Base-by-base conservation (phyloP, 1,284 basidiomycete species). In the Heterobasidion irregulare region DNA sequence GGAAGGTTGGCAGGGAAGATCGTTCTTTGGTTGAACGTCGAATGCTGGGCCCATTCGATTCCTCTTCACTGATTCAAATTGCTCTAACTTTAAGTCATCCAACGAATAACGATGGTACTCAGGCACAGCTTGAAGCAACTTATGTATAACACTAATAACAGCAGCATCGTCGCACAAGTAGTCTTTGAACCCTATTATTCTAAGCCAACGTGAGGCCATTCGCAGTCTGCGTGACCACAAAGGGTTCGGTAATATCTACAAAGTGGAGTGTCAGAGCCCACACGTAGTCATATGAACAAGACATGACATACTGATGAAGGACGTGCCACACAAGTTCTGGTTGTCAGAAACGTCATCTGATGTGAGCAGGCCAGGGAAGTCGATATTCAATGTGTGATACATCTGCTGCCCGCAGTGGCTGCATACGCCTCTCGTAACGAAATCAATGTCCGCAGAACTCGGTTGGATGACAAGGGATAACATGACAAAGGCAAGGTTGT, bases 351-450 rank as follows among this genome's bases (percentile, higher is more conserved):
- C 63, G 8, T 64, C 58, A 59, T 68, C 61, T 43, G 65, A 56
- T 50, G 55, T 58, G 52, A 67, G 58, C 13, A 75, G 36, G 47
- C 58, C 62, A 12, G 79, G 77, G 55, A 74, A 64, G 36, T 72
- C 66, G 18, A 62, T 51, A 53, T 68, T 69, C 53, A 80, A 57
- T 57, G 79, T 65, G 63, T 76, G 78, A 69, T 75, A 82, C 5
- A 72, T 68, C 47, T 69, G 73, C 69, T 84, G 80, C 58, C 70
- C 64, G 66, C 83, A 84, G 66, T 79, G 68, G 36, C 79, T 73
- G 72, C 82, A 84, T 34, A 72, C 72, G 34, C 78, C 67, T 60
- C 77, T 80, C 41, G 64, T 56, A 5, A 77, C 73, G 10, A 79
- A 34, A 43, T 54, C 59, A 9, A 35, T 15, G 41, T 44, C 16